Evolutionary conservation across 1,284 basidiomycete genomes (phyloP).

Genomic region (Cystobasidiaceae sp.): DNA sequence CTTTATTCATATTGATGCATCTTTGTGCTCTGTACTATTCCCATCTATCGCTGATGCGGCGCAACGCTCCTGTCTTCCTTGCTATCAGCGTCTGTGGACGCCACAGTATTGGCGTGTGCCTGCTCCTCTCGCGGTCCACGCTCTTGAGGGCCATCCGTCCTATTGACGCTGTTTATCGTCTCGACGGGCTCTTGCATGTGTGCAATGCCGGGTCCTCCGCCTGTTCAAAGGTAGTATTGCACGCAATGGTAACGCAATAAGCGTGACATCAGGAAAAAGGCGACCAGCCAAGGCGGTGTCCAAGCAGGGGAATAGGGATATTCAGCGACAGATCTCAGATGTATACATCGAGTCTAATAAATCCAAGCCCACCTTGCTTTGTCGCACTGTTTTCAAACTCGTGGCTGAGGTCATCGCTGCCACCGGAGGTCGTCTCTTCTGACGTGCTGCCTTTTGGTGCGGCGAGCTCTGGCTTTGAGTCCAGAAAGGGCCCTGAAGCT

Average conservation of each 20-base stretch:
- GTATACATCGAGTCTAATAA: not conserved
- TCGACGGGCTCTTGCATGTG: constrained; percentile 14
- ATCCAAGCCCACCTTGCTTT: not conserved
- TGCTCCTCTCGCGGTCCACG: constrained; percentile 16
- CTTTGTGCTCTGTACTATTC: not conserved
- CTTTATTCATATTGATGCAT: not conserved
- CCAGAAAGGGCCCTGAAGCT: constrained; percentile 2
- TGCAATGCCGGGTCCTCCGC: constrained; percentile 3
- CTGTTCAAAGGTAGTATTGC: not conserved
- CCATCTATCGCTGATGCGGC: not conserved
- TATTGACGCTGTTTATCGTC: constrained; percentile 23
- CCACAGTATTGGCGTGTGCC: constrained; percentile 19
- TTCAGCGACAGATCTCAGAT: not conserved
- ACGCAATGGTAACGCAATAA: not conserved
- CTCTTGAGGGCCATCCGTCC: constrained; percentile 21
- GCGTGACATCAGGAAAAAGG: not conserved
- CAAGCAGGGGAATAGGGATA: not conserved
- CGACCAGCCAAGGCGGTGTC: not conserved
- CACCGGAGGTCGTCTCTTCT: constrained; percentile 16
- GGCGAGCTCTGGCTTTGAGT: constrained; percentile 19
- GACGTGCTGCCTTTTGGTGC: constrained; percentile 1
- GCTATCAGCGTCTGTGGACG: constrained; percentile 6
- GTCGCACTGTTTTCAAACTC: constrained; percentile 23
- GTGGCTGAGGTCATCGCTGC: constrained; percentile 8
- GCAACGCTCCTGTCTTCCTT: constrained; percentile 25